Evolutionary conservation across 2,329 filamentous ascomycete genomes (phyloP).

Genomic region (Fusarium nisikadoi): DNA sequence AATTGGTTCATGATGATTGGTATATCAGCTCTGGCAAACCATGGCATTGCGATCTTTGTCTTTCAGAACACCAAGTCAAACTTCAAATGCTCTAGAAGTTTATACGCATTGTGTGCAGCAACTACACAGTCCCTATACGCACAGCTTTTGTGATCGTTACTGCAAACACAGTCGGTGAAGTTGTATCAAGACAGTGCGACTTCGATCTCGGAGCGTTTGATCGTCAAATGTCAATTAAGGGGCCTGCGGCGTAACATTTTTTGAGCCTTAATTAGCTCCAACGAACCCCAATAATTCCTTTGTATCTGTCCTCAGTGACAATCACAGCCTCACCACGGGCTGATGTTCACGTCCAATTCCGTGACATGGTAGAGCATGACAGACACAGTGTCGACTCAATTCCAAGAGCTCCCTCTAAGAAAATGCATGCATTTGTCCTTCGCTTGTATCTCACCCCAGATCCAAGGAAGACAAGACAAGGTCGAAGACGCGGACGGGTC

Average conservation of each 20-base stretch:
- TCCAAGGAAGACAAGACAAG: constrained; percentile 32
- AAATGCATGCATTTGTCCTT: constrained; percentile 31
- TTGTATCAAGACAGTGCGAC: constrained; percentile 27
- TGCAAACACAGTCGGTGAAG: constrained; percentile 1
- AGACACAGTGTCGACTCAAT: constrained; percentile 36
- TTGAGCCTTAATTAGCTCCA: constrained; percentile 8
- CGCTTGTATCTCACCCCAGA: constrained; percentile 34
- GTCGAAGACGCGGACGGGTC: constrained; percentile 42
- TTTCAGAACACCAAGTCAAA: background rate
- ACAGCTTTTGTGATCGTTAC: background rate
- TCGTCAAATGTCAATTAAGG: constrained; percentile 36
- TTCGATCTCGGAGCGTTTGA: constrained; percentile 33
- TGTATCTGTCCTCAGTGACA: background rate
- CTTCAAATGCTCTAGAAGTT: background rate
- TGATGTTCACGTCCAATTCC: background rate
- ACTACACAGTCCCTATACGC: background rate
- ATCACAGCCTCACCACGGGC: constrained; percentile 9
- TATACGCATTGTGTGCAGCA: background rate
- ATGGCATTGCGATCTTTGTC: background rate
- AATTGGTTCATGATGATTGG: background rate
- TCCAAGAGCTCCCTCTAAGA: constrained; percentile 15
- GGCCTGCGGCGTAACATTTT: constrained; percentile 24
- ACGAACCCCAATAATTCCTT: background rate
- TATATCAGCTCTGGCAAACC: background rate
- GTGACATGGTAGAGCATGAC: constrained; percentile 8